Evolutionary conservation across 768 basidiomycete species (phyloP).

Genomic region (Trametes meyenii): DNA sequence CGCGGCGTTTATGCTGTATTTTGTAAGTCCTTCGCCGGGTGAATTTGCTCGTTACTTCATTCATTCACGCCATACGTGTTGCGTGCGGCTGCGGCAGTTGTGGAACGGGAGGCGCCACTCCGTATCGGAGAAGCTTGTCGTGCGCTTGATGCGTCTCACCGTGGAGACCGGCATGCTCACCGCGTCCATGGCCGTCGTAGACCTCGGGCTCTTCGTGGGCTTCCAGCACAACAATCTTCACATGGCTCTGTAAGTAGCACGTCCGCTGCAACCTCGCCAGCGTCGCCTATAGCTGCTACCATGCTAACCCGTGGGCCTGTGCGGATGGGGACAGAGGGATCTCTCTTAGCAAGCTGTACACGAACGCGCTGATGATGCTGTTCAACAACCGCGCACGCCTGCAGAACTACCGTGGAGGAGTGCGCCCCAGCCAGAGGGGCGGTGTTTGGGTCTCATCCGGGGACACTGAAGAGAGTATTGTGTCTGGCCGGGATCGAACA

Average conservation of each 20-base stretch:
- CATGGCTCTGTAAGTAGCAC: not conserved
- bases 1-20: slow-evolving; percentile 4
- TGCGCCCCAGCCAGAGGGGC: not conserved
- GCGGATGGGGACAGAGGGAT: not conserved
- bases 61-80: not conserved
- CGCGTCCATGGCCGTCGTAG: slow-evolving; percentile 1
- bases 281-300: too few relatives aligned
- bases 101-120: not conserved
- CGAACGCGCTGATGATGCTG: slow-evolving; percentile 1
- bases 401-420: not conserved
- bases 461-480: too few relatives aligned
- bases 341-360: slow-evolving; percentile 7
- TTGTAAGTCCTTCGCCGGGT: not conserved
- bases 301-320: not conserved
- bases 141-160: slow-evolving; percentile 2
- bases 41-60: not conserved
- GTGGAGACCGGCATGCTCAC: slow-evolving; percentile 5
- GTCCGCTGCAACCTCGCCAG: not conserved
- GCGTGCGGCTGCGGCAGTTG: not conserved
- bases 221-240: slow-evolving; percentile 13
- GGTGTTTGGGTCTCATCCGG: too few relatives aligned
- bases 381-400: slow-evolving; percentile 5
- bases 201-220: slow-evolving; percentile 4
- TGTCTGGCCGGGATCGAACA: too few relatives aligned
- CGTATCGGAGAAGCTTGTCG: not conserved